phyloP scores from a whole-genome alignment of 1,139 yeast species.

The Suhomyces yuchorum region DNA sequence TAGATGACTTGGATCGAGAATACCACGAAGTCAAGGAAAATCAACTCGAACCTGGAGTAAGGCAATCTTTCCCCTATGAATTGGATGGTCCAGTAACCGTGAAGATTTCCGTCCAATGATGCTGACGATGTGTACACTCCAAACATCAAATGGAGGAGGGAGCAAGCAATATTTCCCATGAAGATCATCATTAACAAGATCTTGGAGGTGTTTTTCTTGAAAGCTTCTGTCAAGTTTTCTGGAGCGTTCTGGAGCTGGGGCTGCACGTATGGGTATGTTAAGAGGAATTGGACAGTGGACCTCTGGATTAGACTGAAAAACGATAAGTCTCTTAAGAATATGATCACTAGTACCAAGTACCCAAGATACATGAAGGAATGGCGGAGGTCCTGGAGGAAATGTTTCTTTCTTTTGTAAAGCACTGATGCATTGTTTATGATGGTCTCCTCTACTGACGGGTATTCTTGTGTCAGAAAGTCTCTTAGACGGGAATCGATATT shows the following conservation, averaged over 20 bases:
- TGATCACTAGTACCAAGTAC: conserved; percentile 30
- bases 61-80: conserved; percentile 47
- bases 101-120: conserved; percentile 24
- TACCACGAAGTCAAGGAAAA: conserved; percentile 31
- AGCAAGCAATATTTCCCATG: conserved; percentile 28
- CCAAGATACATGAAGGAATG: conserved; percentile 34
- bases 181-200: conserved; percentile 31
- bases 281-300: conserved; percentile 31
- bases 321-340: conserved; percentile 43
- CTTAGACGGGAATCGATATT: conserved; percentile 27
- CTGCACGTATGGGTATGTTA: conserved; percentile 29
- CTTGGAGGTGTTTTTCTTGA: conserved; percentile 31
- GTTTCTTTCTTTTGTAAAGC: conserved; percentile 43
- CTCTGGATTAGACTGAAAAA: conserved; percentile 30
- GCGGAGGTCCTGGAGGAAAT: conserved; percentile 38
- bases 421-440: conserved; percentile 36
- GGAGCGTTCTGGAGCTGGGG: neutral
- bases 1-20: conserved; percentile 33
- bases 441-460: conserved; percentile 44
- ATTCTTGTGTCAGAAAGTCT: conserved; percentile 33
- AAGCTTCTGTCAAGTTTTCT: conserved; percentile 22
- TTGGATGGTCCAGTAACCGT: conserved; percentile 42
- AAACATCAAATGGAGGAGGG: conserved; percentile 31
- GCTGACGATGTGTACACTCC: conserved; percentile 27
- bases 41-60: conserved; percentile 26